Percentiles rank a stretch among this genome's conserved stretches.
Evolutionary conservation across 148 eudicot genomes (phyloP).

Genomic region (Rheum nobile): DNA sequence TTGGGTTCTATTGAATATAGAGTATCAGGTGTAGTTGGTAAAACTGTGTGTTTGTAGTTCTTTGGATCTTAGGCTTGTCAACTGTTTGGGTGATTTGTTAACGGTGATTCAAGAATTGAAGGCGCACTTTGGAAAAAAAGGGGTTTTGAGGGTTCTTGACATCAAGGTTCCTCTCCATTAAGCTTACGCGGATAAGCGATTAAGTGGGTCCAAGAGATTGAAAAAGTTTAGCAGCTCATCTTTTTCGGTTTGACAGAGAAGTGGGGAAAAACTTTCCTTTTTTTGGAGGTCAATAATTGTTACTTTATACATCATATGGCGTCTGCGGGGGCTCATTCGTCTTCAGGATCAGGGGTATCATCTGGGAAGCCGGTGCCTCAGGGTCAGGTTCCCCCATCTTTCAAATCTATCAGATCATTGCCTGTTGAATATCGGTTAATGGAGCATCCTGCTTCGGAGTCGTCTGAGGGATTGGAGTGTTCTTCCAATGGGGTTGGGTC

Average conservation of each 20-base stretch:
- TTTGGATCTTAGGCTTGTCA: not conserved
- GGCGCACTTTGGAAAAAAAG: not conserved
- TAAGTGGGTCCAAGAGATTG: constrained; percentile 8
- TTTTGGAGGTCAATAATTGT: constrained; percentile 29
- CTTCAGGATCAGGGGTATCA: constrained; percentile 22
- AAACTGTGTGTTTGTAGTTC: not conserved
- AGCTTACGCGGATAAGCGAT: not conserved
- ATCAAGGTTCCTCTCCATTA: not conserved
- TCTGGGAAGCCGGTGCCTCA: constrained; percentile 28
- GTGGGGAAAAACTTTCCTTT: constrained; percentile 14
- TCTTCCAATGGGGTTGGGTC: constrained; percentile 19
- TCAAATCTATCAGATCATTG: constrained; percentile 65
- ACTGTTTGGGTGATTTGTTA: not conserved
- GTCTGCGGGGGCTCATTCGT: constrained; percentile 27
- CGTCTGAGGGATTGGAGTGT: constrained; percentile 13
- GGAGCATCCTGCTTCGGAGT: constrained; percentile 19
- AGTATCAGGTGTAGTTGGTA: not conserved
- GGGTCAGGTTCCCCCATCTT: constrained; percentile 26
- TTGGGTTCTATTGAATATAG: not conserved
- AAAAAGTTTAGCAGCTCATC: constrained; percentile 8
- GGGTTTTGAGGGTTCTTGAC: constrained; percentile 1
- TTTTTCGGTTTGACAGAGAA: constrained; percentile 4
- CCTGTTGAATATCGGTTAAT: constrained; percentile 47
- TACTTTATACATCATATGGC: constrained; percentile 38
- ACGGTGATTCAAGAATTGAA: constrained; percentile 5